phyloP scores from a whole-genome alignment of 352 stramenopile genomes.

The Globisporangium nagaii region DNA sequence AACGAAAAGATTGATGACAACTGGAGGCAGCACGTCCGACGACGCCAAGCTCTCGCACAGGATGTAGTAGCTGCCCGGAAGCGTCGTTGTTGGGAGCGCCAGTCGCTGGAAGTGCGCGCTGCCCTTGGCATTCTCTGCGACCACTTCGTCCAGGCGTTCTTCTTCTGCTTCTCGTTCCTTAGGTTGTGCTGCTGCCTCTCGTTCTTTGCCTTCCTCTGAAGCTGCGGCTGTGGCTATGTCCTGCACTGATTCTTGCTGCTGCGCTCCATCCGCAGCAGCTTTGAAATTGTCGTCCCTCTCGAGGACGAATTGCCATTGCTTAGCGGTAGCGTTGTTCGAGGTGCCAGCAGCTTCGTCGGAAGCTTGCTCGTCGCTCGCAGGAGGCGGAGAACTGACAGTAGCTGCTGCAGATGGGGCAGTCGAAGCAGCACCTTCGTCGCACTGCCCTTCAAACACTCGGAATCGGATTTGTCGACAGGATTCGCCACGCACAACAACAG shows the following conservation, averaged over 20 bases:
- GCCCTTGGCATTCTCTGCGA: slow-evolving; percentile 14
- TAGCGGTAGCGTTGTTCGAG: not conserved
- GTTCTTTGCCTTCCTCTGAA: not conserved
- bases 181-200: not conserved
- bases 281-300: not conserved
- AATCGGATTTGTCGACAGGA: slow-evolving; percentile 25
- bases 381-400: not conserved
- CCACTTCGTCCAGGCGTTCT: slow-evolving; percentile 17
- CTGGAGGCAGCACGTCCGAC: slow-evolving; percentile 14
- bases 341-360: not conserved
- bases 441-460: slow-evolving; percentile 31
- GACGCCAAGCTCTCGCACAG: slow-evolving; percentile 28
- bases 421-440: not conserved
- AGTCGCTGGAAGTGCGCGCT: slow-evolving; percentile 24
- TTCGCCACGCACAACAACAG: slow-evolving; percentile 24
- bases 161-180: not conserved
- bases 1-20: slow-evolving; percentile 13
- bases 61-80: slow-evolving; percentile 34
- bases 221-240: too few species aligned
- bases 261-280: too few species aligned
- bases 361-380: not conserved
- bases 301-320: slow-evolving; percentile 23
- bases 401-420: not conserved
- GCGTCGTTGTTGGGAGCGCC: slow-evolving; percentile 19
- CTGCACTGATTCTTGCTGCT: not conserved